A percentile compares a stretch with the other conserved stretches of the same genome.
Evolutionary conservation across 129 eudicot species (phyloP).

Genomic region (carrot (Daucus carota)): DH1_v3.0 NC_030387.2:33687501-33688000

Average conservation of each 20-base stretch:
- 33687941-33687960: not conserved
- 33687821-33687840: conserved; percentile 10
- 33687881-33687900: not conserved
- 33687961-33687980: not conserved
- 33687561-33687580: conserved; percentile 51
- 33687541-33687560: conserved; percentile 76
- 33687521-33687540: conserved; percentile 92
- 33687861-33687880: not conserved
- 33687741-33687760: conserved; percentile 59
- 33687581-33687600: conserved; percentile 64
- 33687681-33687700: not conserved
- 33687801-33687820: conserved; percentile 96
- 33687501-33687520: not conserved
- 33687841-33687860: not conserved
- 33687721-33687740: conserved; percentile 1
- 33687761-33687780: conserved; percentile 92
- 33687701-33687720: conserved; percentile 5
- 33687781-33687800: conserved; percentile 89
- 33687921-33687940: not conserved
- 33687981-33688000: not conserved
- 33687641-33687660: conserved; percentile 57
- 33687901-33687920: not conserved
- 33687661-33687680: not conserved
- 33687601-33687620: conserved; percentile 78
- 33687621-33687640: conserved; percentile 96